Evolutionary conservation across 2,329 filamentous ascomycete genomes (phyloP).

Genomic region (Sporothrix sp.): DNA sequence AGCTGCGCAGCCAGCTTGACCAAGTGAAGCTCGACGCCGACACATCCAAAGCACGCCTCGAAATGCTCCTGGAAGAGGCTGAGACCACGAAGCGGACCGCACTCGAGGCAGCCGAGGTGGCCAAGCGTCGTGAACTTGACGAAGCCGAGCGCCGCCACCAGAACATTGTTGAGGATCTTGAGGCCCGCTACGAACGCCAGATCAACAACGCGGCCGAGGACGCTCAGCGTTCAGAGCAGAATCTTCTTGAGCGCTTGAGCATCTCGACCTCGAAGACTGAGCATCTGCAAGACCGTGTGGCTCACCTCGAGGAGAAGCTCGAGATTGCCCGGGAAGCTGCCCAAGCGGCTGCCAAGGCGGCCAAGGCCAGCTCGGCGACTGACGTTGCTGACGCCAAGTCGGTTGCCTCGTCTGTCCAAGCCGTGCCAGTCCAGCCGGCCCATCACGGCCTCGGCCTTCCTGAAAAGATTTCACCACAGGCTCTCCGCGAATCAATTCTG

Average conservation of each 20-base stretch:
- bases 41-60: slow-evolving; percentile 67
- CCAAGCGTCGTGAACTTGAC: slow-evolving; percentile 38
- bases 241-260: slow-evolving; percentile 69
- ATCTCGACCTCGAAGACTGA: slow-evolving; percentile 77
- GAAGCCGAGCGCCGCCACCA: slow-evolving; percentile 50
- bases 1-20: slow-evolving; percentile 66
- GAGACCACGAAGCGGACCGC: slow-evolving; percentile 47
- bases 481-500: slow-evolving; percentile 88
- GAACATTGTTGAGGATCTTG: slow-evolving; percentile 63
- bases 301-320: slow-evolving; percentile 80
- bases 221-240: slow-evolving; percentile 66
- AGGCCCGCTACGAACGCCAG: slow-evolving; percentile 64
- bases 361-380: slow-evolving; percentile 35
- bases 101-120: slow-evolving; percentile 4
- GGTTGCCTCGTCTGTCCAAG: slow-evolving; percentile 4
- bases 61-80: slow-evolving; percentile 76
- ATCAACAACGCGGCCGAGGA: slow-evolving; percentile 70
- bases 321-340: slow-evolving; percentile 84
- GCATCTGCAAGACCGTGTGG: slow-evolving; percentile 75
- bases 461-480: slow-evolving; percentile 88
- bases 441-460: slow-evolving; percentile 46
- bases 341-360: slow-evolving; percentile 69
- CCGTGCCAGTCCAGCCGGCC: slow-evolving; percentile 21
- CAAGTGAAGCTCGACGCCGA: slow-evolving; percentile 70
- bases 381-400: slow-evolving; percentile 14